Evolutionary conservation across 345 rosid genomes (phyloP).

Genomic region (Alliaria petiolata): DNA sequence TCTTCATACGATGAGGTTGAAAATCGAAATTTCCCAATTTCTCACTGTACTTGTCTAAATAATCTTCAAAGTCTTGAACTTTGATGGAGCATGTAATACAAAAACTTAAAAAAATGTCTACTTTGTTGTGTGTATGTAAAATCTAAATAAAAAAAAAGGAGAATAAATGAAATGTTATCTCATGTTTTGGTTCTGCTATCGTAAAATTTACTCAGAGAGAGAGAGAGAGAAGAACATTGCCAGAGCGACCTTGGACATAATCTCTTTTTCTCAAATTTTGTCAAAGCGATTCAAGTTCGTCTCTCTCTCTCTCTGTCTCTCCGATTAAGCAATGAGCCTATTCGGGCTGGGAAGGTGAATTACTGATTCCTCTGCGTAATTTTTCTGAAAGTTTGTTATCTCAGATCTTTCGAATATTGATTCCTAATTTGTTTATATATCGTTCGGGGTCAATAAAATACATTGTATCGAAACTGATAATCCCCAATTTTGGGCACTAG

Average conservation of each 20-base stretch:
- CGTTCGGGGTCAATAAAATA: background rate
- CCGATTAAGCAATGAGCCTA: background rate
- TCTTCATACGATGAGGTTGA: no score
- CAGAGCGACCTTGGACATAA: no score
- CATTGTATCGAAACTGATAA: background rate
- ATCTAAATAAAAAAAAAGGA: background rate
- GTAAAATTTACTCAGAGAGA: background rate
- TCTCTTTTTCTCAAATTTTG: no score
- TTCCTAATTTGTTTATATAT: background rate
- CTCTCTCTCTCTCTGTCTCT: no score
- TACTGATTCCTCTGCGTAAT: background rate
- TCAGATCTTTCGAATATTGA: background rate
- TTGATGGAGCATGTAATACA: background rate
- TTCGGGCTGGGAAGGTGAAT: constrained; percentile 16
- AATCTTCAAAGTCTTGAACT: constrained; percentile 3
- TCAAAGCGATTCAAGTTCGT: background rate
- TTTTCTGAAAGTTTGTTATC: background rate
- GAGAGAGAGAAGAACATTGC: background rate
- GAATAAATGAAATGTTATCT: background rate
- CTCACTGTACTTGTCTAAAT: background rate
- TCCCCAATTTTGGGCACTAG: background rate
- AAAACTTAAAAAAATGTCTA: background rate
- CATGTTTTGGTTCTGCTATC: background rate
- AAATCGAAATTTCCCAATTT: background rate
- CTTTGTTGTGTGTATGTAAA: background rate